These are phyloP conservation scores for Amphicarpaea edgeworthii DNA, from an alignment of 306 rosid species.

Conservation along the genomic window DNA sequence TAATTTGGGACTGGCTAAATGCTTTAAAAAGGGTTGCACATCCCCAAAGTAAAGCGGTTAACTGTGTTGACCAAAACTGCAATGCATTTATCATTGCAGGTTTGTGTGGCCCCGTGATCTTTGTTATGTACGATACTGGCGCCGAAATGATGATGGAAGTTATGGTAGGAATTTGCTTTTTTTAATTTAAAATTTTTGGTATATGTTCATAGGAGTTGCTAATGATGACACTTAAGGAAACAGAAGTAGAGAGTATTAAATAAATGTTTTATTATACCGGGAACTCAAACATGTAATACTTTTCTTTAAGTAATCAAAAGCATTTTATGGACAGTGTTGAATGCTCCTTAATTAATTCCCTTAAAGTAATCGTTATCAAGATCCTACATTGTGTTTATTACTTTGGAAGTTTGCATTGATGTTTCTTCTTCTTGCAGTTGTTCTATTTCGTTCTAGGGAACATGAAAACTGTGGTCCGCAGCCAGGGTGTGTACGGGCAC, in stretches of 20 bases:
- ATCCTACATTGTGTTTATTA: conserved; percentile 21
- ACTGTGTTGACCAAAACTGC: conserved; percentile 19
- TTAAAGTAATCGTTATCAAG: neutral
- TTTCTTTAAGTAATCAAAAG: conserved; percentile 12
- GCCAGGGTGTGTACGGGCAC: conserved; percentile 97
- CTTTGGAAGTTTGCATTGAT: conserved; percentile 25
- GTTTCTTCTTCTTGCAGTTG: conserved; percentile 74
- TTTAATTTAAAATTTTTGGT: conserved; percentile 9
- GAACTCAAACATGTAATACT: conserved; percentile 8
- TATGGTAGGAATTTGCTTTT: conserved; percentile 69
- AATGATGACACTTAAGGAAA: neutral
- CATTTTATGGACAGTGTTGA: neutral
- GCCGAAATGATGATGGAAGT: conserved; percentile 98
- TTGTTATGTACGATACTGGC: conserved; percentile 99
- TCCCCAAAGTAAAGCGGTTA: conserved; percentile 10
- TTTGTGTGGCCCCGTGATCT: conserved; percentile 99
- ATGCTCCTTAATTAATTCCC: conserved; percentile 21
- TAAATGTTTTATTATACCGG: conserved; percentile 16
- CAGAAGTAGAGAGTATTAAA: conserved; percentile 4
- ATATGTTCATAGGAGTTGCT: conserved; percentile 29
- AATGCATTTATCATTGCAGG: conserved; percentile 62
- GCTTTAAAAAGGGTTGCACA: conserved; percentile 22
- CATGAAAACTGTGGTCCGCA: conserved; percentile 95
- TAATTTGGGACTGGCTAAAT: conserved; percentile 31
- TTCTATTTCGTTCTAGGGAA: conserved; percentile 92